Evolutionary conservation across 179 eudicot genomes (phyloP).

Genomic region (Beta corolliflora): DNA sequence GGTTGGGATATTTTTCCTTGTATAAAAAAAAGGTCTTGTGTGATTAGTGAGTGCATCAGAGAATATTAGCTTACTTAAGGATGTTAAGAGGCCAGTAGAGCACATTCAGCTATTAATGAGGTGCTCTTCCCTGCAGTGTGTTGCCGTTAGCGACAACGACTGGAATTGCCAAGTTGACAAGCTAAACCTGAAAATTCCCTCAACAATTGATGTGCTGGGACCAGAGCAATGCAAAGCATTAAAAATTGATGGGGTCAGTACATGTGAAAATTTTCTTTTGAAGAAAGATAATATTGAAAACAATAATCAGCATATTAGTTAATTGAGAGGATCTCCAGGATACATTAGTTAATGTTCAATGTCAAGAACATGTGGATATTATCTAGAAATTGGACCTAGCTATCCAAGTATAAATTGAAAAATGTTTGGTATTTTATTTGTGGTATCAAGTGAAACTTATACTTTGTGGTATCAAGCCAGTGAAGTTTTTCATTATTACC

Average conservation of each 20-base stretch:
- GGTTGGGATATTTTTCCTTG: conserved; percentile 37
- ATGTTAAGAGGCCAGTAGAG: background rate
- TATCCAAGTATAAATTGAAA: background rate
- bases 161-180: conserved; percentile 54
- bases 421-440: too few species aligned
- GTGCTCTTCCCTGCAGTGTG: conserved; percentile 45
- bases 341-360: background rate
- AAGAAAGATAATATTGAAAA: background rate
- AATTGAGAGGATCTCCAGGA: background rate
- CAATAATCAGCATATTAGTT: background rate
- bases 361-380: background rate
- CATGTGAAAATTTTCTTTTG: background rate
- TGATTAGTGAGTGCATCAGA: too few species aligned
- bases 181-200: conserved; percentile 46
- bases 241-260: conserved; percentile 60
- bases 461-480: background rate
- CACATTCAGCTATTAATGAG: background rate
- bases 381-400: background rate
- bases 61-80: background rate
- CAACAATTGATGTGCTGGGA: conserved; percentile 52
- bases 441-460: background rate
- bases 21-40: background rate
- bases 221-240: conserved; percentile 48
- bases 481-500: background rate
- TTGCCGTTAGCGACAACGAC: conserved; percentile 42